phyloP scores from a whole-genome alignment of 345 rosid genomes.

The Populus deltoides region DNA sequence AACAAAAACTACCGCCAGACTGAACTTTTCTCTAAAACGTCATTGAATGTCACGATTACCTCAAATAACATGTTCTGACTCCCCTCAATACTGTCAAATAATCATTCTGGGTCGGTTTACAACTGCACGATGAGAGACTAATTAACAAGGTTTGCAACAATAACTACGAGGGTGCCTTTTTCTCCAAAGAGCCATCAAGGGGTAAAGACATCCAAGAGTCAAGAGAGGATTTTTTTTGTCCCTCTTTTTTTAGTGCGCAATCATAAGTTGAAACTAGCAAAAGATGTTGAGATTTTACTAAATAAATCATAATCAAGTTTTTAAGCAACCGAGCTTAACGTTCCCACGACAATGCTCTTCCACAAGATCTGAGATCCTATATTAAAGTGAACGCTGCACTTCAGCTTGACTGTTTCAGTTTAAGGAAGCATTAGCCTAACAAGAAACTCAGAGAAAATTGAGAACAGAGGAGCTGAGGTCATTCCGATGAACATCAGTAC shows the following conservation, averaged over 20 bases:
- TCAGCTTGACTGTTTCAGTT: background rate
- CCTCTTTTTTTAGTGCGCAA: background rate
- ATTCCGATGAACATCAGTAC: background rate
- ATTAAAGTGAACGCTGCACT: background rate
- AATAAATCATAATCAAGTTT: background rate
- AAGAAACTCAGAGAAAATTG: background rate
- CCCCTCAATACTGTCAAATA: background rate
- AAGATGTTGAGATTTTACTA: background rate
- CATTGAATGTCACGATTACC: constrained; percentile 1
- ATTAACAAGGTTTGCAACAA: background rate
- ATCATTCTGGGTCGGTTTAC: background rate
- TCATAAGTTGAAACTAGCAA: background rate
- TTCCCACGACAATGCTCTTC: background rate
- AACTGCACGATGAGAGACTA: background rate
- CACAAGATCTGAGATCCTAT: background rate
- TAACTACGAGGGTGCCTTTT: background rate
- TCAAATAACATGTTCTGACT: background rate
- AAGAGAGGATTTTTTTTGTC: background rate
- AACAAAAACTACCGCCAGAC: rapidly evolving
- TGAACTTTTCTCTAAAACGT: background rate
- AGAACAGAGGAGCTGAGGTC: background rate
- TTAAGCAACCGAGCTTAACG: background rate
- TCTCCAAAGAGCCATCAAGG: background rate
- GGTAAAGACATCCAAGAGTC: background rate
- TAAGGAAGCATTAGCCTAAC: background rate